Evolutionary conservation across 2,329 filamentous ascomycete genomes (phyloP).

Genomic region (Fusarium globosum): DNA sequence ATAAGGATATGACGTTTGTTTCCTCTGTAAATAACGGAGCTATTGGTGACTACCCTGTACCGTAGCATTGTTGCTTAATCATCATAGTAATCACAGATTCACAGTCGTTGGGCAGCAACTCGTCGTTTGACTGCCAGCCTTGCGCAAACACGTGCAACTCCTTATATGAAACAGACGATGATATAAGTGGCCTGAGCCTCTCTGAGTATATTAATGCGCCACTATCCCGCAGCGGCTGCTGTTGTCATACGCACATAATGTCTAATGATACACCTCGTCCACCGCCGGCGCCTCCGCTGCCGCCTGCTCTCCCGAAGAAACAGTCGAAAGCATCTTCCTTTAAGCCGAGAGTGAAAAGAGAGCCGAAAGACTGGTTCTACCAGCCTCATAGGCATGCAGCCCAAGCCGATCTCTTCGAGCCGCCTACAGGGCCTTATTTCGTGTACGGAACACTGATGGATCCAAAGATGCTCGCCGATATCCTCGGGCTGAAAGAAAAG

Average conservation of each 20-base stretch:
- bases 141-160: too few species aligned
- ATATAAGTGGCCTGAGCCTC: rapidly evolving
- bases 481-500: neutral
- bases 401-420: neutral
- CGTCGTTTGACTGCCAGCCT: too few species aligned
- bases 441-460: conserved; percentile 14
- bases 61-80: neutral
- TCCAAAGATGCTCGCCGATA: neutral
- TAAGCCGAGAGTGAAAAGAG: rapidly evolving
- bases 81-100: neutral
- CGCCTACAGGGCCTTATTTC: neutral
- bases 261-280: neutral
- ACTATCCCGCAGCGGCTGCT: neutral
- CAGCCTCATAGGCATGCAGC: rapidly evolving
- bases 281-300: neutral
- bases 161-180: rapidly evolving
- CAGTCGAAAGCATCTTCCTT: neutral
- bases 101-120: neutral
- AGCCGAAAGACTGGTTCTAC: neutral
- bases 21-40: rapidly evolving
- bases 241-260: neutral
- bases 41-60: neutral
- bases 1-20: neutral
- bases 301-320: neutral
- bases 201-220: neutral